A percentile compares a stretch with the other conserved stretches of the same genome.
These are phyloP conservation scores for Coemansia brasiliensis DNA, from an alignment of 192 early-diverging fungal genomes.

Conservation along the genomic window DNA sequence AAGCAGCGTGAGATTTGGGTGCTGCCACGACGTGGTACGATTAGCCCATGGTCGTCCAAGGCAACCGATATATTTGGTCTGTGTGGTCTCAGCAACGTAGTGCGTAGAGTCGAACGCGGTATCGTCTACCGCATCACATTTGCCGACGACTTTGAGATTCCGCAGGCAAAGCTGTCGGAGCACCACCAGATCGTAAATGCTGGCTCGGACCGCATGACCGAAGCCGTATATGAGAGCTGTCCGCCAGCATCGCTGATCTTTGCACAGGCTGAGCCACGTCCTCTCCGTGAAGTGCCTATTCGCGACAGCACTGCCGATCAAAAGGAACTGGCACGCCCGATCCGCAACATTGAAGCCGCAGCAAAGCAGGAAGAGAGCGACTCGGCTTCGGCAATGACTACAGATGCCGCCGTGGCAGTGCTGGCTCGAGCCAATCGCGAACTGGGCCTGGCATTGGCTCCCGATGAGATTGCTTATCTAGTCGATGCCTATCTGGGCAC, in stretches of 20 bases:
- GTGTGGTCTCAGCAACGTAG: slow-evolving; percentile 75
- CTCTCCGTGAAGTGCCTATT: slow-evolving; percentile 63
- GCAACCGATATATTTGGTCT: slow-evolving; percentile 95
- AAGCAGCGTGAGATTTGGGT: slow-evolving; percentile 61
- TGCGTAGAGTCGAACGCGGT: slow-evolving; percentile 90
- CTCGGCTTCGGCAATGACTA: neutral
- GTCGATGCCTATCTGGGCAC: slow-evolving; percentile 74
- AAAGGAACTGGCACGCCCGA: slow-evolving; percentile 20
- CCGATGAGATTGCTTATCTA: slow-evolving; percentile 96
- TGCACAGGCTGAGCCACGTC: slow-evolving; percentile 62
- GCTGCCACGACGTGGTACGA: slow-evolving; percentile 91
- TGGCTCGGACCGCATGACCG: slow-evolving; percentile 94
- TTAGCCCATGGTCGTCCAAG: slow-evolving; percentile 99
- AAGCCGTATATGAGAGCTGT: slow-evolving; percentile 65
- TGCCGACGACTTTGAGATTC: slow-evolving; percentile 25
- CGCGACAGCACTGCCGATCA: slow-evolving; percentile 1
- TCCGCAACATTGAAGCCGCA: slow-evolving; percentile 23
- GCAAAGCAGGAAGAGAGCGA: neutral
- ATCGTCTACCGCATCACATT: slow-evolving; percentile 67
- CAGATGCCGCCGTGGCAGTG: slow-evolving; percentile 49
- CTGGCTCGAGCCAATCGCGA: slow-evolving; percentile 81
- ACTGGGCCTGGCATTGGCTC: slow-evolving; percentile 92
- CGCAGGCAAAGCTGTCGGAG: slow-evolving; percentile 37
- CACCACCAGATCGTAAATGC: slow-evolving; percentile 56
- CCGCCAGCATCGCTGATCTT: slow-evolving; percentile 71